Evolutionary conservation across 345 rosid genomes (phyloP), one percentile per base, ranked within the genome.

Genomic region (Eutrema japonicum): DNA sequence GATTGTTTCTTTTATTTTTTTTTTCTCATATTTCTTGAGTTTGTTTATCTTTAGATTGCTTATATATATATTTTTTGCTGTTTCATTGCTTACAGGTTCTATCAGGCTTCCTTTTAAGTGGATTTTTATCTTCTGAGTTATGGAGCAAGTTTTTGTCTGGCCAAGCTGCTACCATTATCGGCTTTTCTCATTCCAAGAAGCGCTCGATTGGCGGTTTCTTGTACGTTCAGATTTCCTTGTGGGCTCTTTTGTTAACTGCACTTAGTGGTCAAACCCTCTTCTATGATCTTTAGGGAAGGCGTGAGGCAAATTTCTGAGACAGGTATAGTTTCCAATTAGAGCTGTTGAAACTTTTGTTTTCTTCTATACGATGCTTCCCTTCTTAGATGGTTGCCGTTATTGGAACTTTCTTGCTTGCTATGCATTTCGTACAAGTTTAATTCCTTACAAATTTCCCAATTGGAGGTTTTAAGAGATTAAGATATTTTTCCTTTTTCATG

Each of bases 211-310:
- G 99, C 91, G 96, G 85, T 89, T 89, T 83, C 84, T 86, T 60
- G 77, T 83, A 75, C 85, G 63, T 82, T 88, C 96, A 82, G 90
- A 87, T 81, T 89, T 88, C 73, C 90, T 88, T 78, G 75, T 86
- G 85, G 89, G 85, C 82, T 89, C 93, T 82, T 92, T 91, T 71
- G 86, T 89, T 76, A 95, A 92, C 80, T 88, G 96, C 84, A 95
- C 99, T 78, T 95, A 89, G 91, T 82, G 76, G 70, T 72, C 80
- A 8, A 66, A 74, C 71, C 75, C 70, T 77, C 77, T 64, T 80
- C 63, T 53, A 78, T 75, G 82, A 85, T 65, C 79, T 77, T 78
- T 75, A 51, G 72, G 73, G 79, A 79, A 83, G 83, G 76, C 72
- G 80, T 84, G 80, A 85, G 84, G 88, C 87, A 75, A 80, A 78